Percentiles rank a stretch among this genome's conserved stretches.
Evolutionary conservation across 2,329 filamentous ascomycete genomes (phyloP).

Genomic region (Whalleya microplaca): DNA sequence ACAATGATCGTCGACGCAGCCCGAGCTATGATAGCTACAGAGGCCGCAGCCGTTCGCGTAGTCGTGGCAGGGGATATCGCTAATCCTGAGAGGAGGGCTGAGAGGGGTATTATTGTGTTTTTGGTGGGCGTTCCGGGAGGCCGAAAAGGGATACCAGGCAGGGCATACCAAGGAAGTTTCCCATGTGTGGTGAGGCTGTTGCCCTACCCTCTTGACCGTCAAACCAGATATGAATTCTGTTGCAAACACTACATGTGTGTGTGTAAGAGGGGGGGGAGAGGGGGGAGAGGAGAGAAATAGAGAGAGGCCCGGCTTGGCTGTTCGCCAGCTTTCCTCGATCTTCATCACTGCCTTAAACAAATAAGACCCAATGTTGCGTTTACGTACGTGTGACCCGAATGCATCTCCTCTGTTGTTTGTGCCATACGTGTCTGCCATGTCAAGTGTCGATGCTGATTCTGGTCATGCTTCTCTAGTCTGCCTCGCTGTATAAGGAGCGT

Average conservation of each 20-base stretch:
- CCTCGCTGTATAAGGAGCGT: background rate
- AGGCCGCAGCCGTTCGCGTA: constrained; percentile 44
- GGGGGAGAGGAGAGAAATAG: no score
- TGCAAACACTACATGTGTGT: constrained; percentile 7
- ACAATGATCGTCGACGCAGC: constrained; percentile 48
- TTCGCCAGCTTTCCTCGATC: constrained; percentile 16
- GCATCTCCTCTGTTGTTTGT: background rate
- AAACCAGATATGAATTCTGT: background rate
- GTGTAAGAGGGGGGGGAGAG: no score
- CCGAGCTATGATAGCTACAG: constrained; percentile 52
- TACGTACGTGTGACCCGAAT: background rate
- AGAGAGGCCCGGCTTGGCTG: constrained; percentile 1
- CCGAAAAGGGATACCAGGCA: constrained; percentile 3
- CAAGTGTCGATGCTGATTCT: background rate
- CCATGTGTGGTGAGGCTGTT: background rate
- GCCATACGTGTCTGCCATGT: background rate
- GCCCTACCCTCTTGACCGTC: background rate
- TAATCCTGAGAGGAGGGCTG: constrained; percentile 13
- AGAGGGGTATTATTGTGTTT: background rate
- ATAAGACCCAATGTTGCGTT: background rate
- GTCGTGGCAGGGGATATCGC: constrained; percentile 42
- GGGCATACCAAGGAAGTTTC: constrained; percentile 1
- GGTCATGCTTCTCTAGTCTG: background rate
- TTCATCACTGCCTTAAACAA: background rate
- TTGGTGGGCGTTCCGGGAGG: constrained; percentile 6